These are phyloP conservation scores for Verticillium alfalfae DNA, from an alignment of 2,329 filamentous ascomycete species.

Conservation along the genomic window DNA sequence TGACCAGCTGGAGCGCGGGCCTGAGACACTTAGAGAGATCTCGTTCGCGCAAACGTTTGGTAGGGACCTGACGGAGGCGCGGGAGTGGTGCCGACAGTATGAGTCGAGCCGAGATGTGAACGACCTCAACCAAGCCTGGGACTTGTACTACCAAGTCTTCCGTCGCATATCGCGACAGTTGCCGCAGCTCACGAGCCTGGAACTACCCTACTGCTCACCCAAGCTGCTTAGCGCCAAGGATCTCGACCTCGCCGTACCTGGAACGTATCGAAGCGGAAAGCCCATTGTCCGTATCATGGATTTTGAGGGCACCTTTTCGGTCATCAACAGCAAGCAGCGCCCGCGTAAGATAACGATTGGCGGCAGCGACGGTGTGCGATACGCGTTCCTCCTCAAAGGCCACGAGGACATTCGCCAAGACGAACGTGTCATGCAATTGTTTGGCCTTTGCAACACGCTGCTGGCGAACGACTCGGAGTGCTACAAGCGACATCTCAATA, in stretches of 20 bases:
- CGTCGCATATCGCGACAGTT: slow-evolving; percentile 89
- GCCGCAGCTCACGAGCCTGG: slow-evolving; percentile 85
- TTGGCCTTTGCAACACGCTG: slow-evolving; percentile 94
- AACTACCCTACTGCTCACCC: slow-evolving; percentile 94
- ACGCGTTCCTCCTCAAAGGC: slow-evolving; percentile 92
- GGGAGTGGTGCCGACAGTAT: slow-evolving; percentile 94
- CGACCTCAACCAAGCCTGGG: slow-evolving; percentile 97
- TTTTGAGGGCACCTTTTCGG: slow-evolving; percentile 83
- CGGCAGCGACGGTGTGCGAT: slow-evolving; percentile 82
- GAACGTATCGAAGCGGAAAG: slow-evolving; percentile 76
- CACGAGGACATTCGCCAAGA: slow-evolving; percentile 99
- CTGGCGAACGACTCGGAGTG: slow-evolving; percentile 90
- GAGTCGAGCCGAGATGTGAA: slow-evolving; percentile 82
- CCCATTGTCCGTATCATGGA: slow-evolving; percentile 80
- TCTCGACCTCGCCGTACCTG: slow-evolving; percentile 90
- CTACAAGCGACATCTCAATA: slow-evolving; percentile 94
- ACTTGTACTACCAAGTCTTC: slow-evolving; percentile 98
- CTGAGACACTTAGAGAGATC: slow-evolving; percentile 89
- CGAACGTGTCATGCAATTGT: slow-evolving; percentile 98
- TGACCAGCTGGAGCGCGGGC: slow-evolving; percentile 82
- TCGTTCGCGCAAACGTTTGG: slow-evolving; percentile 98
- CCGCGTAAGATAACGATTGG: slow-evolving; percentile 83
- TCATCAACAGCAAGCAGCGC: slow-evolving; percentile 95
- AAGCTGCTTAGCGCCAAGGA: slow-evolving; percentile 81
- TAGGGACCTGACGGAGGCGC: slow-evolving; percentile 87